phyloP scores from a whole-genome alignment of 2,329 filamentous ascomycete species.

The Epichloe scottii region DNA sequence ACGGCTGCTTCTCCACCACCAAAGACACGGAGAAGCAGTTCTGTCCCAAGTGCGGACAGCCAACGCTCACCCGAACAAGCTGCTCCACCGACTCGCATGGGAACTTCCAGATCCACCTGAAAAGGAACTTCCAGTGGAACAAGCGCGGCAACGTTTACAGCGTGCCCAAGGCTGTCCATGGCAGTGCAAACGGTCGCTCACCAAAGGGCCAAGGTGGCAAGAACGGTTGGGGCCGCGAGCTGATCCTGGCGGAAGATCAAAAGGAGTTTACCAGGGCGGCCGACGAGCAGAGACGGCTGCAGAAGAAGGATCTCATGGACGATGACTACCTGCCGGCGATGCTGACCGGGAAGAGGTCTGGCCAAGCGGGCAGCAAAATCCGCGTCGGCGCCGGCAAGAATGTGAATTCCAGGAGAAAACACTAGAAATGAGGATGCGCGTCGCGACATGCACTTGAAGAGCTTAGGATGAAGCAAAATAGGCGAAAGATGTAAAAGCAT shows the following conservation, averaged over 20 bases:
- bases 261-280: constrained; percentile 69
- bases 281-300: constrained; percentile 50
- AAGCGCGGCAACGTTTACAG: constrained; percentile 85
- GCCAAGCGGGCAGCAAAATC: constrained; percentile 53
- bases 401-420: constrained; percentile 66
- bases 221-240: constrained; percentile 69
- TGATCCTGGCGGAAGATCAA: constrained; percentile 89
- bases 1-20: constrained; percentile 79
- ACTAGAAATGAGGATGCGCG: constrained; percentile 13
- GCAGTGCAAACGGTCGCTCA: constrained; percentile 65
- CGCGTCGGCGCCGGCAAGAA: constrained; percentile 76
- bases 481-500: too few species aligned
- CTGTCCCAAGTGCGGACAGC: constrained; percentile 80
- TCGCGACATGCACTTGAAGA: too few species aligned
- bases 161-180: constrained; percentile 79
- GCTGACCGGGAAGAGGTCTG: constrained; percentile 63
- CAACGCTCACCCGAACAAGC: constrained; percentile 70
- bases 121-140: constrained; percentile 94
- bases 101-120: constrained; percentile 74
- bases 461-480: not conserved
- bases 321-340: constrained; percentile 83
- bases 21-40: constrained; percentile 84
- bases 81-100: constrained; percentile 76
- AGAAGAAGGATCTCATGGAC: constrained; percentile 81
- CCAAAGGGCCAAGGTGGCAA: constrained; percentile 62